Evolutionary conservation across 495 filamentous ascomycete species (phyloP), one percentile per base, ranked within the genome.

Genomic region (Aspergillus ellipticus): DNA sequence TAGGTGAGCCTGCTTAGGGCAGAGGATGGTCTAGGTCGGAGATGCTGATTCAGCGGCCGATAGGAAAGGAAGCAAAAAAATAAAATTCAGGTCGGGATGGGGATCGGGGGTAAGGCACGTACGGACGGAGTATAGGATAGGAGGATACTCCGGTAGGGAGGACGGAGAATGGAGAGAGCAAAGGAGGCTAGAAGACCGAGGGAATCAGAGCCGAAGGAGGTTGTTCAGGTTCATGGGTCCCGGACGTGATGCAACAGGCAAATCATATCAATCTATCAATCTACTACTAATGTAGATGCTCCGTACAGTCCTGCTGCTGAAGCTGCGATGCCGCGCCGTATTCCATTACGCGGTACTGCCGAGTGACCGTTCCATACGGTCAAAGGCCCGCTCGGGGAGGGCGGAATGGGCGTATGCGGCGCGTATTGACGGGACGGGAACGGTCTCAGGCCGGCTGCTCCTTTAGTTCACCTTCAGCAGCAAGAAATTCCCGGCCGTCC

Each of bases 41-140:
- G 46, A 39, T 33, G 56, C 51, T 54, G 51, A 59, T 54, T 59
- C 51, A 59, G 56, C 51, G 45, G 3, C 4, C 24, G 22, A 16
- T 24, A 29, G 22, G 15, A 28, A n/a, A 21, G 3, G n/a, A 8
- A 48, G 6, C 0, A 39, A 13, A 15, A 39, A n/a, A 4, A 0
- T 15, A 4, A 15, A 4, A 13, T n/a, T 39, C 11, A 39, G 35
- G n/a, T 39, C 11, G n/a, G 33, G 35, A 39, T 39, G 35, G n/a
- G 35, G 35, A n/a, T n/a, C n/a, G n/a, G n/a, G n/a, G n/a, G n/a
- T n/a, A n/a, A n/a, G n/a, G n/a, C n/a, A n/a, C n/a, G n/a, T n/a
- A n/a, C n/a, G n/a, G n/a, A n/a, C n/a, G n/a, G n/a, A n/a, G n/a
- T n/a, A n/a, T n/a, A n/a, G n/a, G n/a, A n/a, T n/a, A n/a, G n/a